Evolutionary conservation across 306 rosid genomes (phyloP).

Genomic region (cucumber (Cucumis sativus)): DNA sequence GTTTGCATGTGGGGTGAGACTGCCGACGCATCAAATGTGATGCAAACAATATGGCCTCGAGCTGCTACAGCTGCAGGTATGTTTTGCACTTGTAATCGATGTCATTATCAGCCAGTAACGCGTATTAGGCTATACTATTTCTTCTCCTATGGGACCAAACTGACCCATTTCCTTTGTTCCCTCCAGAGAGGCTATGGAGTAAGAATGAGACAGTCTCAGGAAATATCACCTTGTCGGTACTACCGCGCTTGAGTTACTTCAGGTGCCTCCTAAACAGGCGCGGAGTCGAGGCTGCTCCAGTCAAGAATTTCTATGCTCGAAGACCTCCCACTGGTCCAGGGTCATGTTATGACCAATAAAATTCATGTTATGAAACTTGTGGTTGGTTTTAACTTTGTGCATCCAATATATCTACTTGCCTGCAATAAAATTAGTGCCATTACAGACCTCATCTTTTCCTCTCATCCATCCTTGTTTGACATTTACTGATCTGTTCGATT

Average conservation of each 20-base stretch:
- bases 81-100: conserved; percentile 1
- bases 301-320: conserved; percentile 50
- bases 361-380: not conserved
- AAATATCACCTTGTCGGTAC: conserved; percentile 28
- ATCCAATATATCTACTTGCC: not conserved
- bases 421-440: not conserved
- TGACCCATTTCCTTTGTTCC: conserved; percentile 3
- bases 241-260: conserved; percentile 64
- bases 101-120: not conserved
- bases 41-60: conserved; percentile 97
- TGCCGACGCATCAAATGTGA: conserved; percentile 73
- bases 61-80: conserved; percentile 99
- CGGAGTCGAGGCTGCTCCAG: conserved; percentile 84
- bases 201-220: conserved; percentile 26
- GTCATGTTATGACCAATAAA: conserved; percentile 72
- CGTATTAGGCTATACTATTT: not conserved
- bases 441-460: not conserved
- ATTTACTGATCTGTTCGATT: not conserved
- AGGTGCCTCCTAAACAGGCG: conserved; percentile 73
- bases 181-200: conserved; percentile 83
- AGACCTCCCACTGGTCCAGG: conserved; percentile 65
- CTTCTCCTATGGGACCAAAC: not conserved
- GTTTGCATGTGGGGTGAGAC: conserved; percentile 97
- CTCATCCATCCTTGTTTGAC: not conserved
- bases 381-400: not conserved